Percentiles rank a stretch among this genome's conserved stretches.
These are phyloP conservation scores for Penicillium flavigenum DNA, from an alignment of 495 filamentous ascomycete species.

Conservation along the genomic window DNA sequence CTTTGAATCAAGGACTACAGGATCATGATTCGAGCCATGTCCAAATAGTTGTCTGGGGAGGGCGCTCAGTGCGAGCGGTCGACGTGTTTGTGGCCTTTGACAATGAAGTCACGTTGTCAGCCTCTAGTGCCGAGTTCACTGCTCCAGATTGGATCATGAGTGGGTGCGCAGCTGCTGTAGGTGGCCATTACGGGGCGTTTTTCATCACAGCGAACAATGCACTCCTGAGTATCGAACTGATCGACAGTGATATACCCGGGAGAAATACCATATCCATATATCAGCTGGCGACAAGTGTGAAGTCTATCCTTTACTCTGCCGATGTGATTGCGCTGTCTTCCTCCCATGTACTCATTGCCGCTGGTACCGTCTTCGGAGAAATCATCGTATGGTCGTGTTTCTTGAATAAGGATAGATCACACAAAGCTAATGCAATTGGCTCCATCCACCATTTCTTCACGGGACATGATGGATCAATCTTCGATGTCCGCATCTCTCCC, in stretches of 20 bases:
- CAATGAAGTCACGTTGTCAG: constrained; percentile 11
- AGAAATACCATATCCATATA: constrained; percentile 33
- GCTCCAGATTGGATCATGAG: constrained; percentile 84
- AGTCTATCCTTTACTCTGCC: constrained; percentile 86
- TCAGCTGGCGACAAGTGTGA: constrained; percentile 63
- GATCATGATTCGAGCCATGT: constrained; percentile 26
- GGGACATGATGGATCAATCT: constrained; percentile 93
- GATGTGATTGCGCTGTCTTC: constrained; percentile 60
- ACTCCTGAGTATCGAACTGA: constrained; percentile 47
- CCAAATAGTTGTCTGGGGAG: constrained; percentile 70
- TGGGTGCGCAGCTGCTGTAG: constrained; percentile 45
- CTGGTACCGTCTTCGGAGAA: constrained; percentile 91
- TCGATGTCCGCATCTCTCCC: constrained; percentile 77
- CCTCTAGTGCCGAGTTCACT: constrained; percentile 37
- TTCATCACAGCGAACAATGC: constrained; percentile 87
- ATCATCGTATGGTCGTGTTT: constrained; percentile 83
- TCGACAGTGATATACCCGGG: constrained; percentile 14
- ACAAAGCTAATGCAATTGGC: constrained; percentile 19
- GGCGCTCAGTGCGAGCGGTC: constrained; percentile 65
- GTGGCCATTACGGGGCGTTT: constrained; percentile 26
- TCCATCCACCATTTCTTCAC: constrained; percentile 69
- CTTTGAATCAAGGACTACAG: constrained; percentile 21
- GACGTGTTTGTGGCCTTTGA: constrained; percentile 25
- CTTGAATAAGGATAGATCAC: constrained; percentile 18
- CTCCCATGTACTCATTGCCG: constrained; percentile 68